A percentile compares a stretch with the other conserved stretches of the same genome.
Evolutionary conservation across 345 rosid genomes (phyloP).

Genomic region (Ceriops tagal): DNA sequence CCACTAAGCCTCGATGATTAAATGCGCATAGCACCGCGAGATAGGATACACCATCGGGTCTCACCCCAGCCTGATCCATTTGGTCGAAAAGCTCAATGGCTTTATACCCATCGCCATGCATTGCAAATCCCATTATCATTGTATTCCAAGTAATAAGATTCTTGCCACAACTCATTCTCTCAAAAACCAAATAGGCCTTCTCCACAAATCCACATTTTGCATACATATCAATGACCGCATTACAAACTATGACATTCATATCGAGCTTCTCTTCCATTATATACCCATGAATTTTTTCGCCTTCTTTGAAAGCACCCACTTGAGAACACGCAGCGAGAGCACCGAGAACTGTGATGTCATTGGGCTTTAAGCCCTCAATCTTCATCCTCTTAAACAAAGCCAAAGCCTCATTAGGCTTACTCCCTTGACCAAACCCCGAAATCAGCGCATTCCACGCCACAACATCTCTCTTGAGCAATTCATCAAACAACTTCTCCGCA

Average conservation of each 20-base stretch:
- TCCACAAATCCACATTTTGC: constrained; percentile 75
- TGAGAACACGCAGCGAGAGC: constrained; percentile 78
- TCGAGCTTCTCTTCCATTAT: constrained; percentile 49
- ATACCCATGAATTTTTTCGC: constrained; percentile 47
- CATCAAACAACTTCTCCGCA: constrained; percentile 67
- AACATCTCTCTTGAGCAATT: constrained; percentile 60
- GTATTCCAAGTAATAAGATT: constrained; percentile 81
- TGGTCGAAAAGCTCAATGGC: constrained; percentile 60
- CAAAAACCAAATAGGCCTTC: constrained; percentile 57
- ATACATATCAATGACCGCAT: constrained; percentile 81
- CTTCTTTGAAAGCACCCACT: constrained; percentile 67
- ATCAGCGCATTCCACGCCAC: constrained; percentile 91
- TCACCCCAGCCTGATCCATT: constrained; percentile 40
- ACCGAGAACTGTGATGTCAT: constrained; percentile 69
- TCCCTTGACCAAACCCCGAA: constrained; percentile 64
- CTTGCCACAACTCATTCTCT: constrained; percentile 40
- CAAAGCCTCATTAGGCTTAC: constrained; percentile 57
- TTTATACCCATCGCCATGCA: constrained; percentile 64
- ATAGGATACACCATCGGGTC: constrained; percentile 63
- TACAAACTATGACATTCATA: constrained; percentile 55
- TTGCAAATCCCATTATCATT: constrained; percentile 81
- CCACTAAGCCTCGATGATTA: constrained; percentile 82
- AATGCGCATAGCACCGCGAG: constrained; percentile 66
- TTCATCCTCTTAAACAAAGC: constrained; percentile 57
- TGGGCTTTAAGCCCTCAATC: constrained; percentile 45